Percentiles rank a stretch among this genome's conserved stretches.
These are phyloP conservation scores for Colletotrichum abscissum DNA, from an alignment of 2,329 filamentous ascomycete genomes.

Conservation along the genomic window DNA sequence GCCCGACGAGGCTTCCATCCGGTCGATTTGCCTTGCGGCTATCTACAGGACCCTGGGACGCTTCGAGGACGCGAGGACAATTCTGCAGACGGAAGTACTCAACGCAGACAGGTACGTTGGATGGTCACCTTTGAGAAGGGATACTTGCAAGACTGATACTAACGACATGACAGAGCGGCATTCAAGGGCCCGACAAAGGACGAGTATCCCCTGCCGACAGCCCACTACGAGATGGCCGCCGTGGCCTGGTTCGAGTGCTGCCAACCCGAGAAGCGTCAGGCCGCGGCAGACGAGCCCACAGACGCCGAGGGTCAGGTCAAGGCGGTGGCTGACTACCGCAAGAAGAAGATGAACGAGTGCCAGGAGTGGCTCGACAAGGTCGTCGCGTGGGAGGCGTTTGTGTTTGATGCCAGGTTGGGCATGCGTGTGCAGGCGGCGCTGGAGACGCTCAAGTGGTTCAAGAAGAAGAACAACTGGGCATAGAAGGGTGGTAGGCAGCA, in stretches of 20 bases:
- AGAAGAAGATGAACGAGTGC: constrained; percentile 68
- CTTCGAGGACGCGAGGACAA: constrained; percentile 71
- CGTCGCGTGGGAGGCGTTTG: constrained; percentile 76
- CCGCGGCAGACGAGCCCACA: constrained; percentile 46
- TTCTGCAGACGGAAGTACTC: constrained; percentile 74
- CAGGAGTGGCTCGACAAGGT: constrained; percentile 74
- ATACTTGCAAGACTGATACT: neutral
- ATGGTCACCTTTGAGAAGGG: neutral
- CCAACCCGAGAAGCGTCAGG: constrained; percentile 44
- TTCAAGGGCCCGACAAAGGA: constrained; percentile 73
- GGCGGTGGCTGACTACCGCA: constrained; percentile 51
- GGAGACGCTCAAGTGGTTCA: constrained; percentile 71
- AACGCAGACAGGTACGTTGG: constrained; percentile 68
- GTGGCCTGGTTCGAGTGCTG: constrained; percentile 80
- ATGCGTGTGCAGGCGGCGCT: constrained; percentile 78
- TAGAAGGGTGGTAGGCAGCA: no score
- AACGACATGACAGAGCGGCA: constrained; percentile 48
- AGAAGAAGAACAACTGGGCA: constrained; percentile 50
- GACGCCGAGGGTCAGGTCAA: constrained; percentile 36
- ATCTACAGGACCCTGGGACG: constrained; percentile 72
- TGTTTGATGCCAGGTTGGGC: constrained; percentile 79
- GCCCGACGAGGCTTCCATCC: constrained; percentile 71
- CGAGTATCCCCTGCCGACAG: constrained; percentile 78
- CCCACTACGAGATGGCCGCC: constrained; percentile 88
- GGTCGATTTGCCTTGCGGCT: constrained; percentile 74